Percentiles rank a stretch among this genome's conserved stretches.
These are phyloP conservation scores for Stephanodiscus triporus DNA, from an alignment of 108 stramenopile species.

Conservation along the genomic window DNA sequence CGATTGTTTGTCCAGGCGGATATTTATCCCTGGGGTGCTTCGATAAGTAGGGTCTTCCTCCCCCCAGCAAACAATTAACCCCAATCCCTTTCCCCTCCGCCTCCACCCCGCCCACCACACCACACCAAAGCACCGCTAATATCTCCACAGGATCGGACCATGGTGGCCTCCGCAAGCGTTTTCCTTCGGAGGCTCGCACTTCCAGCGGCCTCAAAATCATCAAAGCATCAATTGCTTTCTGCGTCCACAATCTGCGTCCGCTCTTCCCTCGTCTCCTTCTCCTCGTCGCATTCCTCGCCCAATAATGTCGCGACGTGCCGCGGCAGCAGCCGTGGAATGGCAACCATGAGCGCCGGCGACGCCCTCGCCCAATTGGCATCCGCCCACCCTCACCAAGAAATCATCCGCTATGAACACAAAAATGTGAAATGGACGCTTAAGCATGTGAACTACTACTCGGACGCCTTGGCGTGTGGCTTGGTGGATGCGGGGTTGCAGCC, in stretches of 20 bases:
- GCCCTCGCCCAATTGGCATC: constrained; percentile 60
- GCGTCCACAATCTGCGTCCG: constrained; percentile 28
- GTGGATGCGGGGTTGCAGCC: constrained; percentile 79
- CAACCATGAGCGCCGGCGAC: constrained; percentile 48
- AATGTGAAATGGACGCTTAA: constrained; percentile 83
- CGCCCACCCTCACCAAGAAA: constrained; percentile 77
- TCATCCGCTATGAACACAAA: constrained; percentile 88
- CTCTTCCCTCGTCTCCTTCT: constrained; percentile 13
- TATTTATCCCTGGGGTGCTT: too few relatives aligned
- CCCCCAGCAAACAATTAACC: too few relatives aligned
- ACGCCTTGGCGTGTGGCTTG: constrained; percentile 82
- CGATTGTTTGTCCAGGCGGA: too few relatives aligned
- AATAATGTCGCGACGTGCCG: constrained; percentile 14
- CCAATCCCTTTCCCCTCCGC: too few relatives aligned
- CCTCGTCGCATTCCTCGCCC: constrained; percentile 17
- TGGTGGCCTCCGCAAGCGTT: constrained; percentile 30
- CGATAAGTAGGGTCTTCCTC: too few relatives aligned
- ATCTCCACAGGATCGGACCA: background rate
- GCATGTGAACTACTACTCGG: constrained; percentile 79
- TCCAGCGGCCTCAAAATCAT: constrained; percentile 34
- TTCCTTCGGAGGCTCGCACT: constrained; percentile 43
- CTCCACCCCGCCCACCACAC: background rate
- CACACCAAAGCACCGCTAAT: background rate
- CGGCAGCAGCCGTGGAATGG: constrained; percentile 35
- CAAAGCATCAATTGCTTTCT: constrained; percentile 19